phyloP scores from a whole-genome alignment of 192 early-diverging fungal species.

The Backusella liffmaniae region DNA sequence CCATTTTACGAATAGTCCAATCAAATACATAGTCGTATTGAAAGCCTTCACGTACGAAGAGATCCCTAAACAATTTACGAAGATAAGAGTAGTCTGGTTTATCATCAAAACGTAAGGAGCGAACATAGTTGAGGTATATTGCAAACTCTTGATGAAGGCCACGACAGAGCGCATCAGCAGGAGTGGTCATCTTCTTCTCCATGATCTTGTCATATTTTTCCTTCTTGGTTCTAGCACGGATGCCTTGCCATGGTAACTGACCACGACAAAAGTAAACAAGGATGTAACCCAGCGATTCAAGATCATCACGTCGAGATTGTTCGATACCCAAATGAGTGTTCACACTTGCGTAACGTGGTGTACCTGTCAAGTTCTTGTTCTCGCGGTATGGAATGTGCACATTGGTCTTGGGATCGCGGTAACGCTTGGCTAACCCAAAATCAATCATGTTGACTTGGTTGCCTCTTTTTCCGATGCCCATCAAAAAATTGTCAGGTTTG shows the following conservation, averaged over 20 bases:
- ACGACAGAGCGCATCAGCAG: slow-evolving; percentile 80
- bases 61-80: slow-evolving; percentile 80
- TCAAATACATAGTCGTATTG: slow-evolving; percentile 91
- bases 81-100: slow-evolving; percentile 93
- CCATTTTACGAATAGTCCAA: slow-evolving; percentile 80
- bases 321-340: slow-evolving; percentile 85
- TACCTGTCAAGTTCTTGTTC: slow-evolving; percentile 91
- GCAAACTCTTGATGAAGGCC: slow-evolving; percentile 85
- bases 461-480: slow-evolving; percentile 81
- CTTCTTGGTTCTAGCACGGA: slow-evolving; percentile 87
- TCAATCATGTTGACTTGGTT: slow-evolving; percentile 91
- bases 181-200: slow-evolving; percentile 94
- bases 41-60: slow-evolving; percentile 82
- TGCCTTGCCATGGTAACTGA: slow-evolving; percentile 88
- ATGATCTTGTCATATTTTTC: slow-evolving; percentile 95
- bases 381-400: slow-evolving; percentile 90
- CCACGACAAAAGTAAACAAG: slow-evolving; percentile 92
- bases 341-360: slow-evolving; percentile 88
- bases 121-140: slow-evolving; percentile 85
- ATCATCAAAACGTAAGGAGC: slow-evolving; percentile 81
- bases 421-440: slow-evolving; percentile 89
- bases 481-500: slow-evolving; percentile 91
- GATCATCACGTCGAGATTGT: slow-evolving; percentile 87
- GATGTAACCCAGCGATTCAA: slow-evolving; percentile 88
- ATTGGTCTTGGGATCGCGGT: slow-evolving; percentile 79